Evolutionary conservation across 129 eudicot species (phyloP).

Genomic region (Centella asiatica): DNA sequence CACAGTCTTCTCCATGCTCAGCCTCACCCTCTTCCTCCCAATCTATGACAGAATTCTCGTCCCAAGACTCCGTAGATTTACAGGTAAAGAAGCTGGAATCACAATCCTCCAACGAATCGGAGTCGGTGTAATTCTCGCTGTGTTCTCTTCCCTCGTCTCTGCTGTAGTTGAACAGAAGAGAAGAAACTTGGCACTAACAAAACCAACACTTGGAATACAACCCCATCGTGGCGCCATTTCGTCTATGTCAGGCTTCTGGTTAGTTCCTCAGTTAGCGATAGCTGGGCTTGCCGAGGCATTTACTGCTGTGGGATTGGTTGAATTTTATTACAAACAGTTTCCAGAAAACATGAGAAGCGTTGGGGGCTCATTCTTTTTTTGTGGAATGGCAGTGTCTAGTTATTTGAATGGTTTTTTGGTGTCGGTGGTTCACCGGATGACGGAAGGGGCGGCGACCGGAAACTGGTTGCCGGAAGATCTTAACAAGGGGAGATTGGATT

Average conservation of each 20-base stretch:
- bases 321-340: slow-evolving; percentile 6
- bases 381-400: background rate
- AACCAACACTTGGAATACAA: background rate
- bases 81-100: background rate
- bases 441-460: too few species aligned
- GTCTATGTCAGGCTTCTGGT: background rate
- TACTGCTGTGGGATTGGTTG: background rate
- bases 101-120: background rate
- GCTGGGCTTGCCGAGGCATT: slow-evolving; percentile 1
- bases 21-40: background rate
- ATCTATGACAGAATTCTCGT: background rate
- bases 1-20: background rate
- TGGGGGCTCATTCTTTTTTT: slow-evolving; percentile 5
- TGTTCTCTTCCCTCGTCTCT: background rate
- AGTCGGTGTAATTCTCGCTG: background rate
- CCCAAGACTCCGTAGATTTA: background rate
- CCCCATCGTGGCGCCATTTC: background rate
- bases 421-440: background rate
- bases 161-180: background rate
- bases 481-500: too few species aligned
- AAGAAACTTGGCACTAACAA: background rate
- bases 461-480: background rate
- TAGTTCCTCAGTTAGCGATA: background rate
- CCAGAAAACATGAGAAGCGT: slow-evolving; percentile 6
- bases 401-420: background rate